Evolutionary conservation across 352 stramenopile genomes (phyloP), one percentile per base, ranked within the genome.

Genomic region (Sclerospora graminicola): DNA sequence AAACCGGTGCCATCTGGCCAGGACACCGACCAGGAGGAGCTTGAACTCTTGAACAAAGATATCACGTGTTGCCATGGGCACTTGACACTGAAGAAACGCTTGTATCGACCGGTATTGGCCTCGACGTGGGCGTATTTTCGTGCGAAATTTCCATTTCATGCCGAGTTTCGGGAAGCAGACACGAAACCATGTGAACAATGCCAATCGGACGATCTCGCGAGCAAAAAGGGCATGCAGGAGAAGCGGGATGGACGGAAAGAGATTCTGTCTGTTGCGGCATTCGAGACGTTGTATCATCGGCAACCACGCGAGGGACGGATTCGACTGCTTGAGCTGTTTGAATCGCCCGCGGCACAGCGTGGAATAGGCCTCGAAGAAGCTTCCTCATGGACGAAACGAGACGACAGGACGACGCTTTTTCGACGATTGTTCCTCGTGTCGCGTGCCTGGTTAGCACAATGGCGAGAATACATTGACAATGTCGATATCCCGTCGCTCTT

Each of bases 391-490:
- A 50, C 48, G 2, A 58, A 48, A 41, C 51, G 23, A 19, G 33
- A 59, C 8, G 21, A 45, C 2, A 8, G n/a, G 19, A 51, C 26
- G 16, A 53, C 26, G 24, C 13, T 46, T 15, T 53, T 51, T 2
- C 30, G 55, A 4, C 66, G 61, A 11, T 61, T 84, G 57, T 88
- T 85, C 53, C 35, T 91, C 13, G 45, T 91, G 0, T 56, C 63
- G 26, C 55, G 60, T n/a, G 41, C 15, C 2, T 91, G 79, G 79
- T 64, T 87, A 30, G 16, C 48, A 19, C 48, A 66, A 13, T 91
- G 79, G 79, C 68, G 75, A 26, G 54, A 67, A 21, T 86, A 88
- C 37, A 85, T 91, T 53, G 72, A 71, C 13, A 65, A 88, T 38
- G 60, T 89, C n/a, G 59, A 83, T 14, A 40, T 66, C 31, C 37